phyloP scores from a whole-genome alignment of 2,329 filamentous ascomycete species.

The Arthroderma sp. region DNA sequence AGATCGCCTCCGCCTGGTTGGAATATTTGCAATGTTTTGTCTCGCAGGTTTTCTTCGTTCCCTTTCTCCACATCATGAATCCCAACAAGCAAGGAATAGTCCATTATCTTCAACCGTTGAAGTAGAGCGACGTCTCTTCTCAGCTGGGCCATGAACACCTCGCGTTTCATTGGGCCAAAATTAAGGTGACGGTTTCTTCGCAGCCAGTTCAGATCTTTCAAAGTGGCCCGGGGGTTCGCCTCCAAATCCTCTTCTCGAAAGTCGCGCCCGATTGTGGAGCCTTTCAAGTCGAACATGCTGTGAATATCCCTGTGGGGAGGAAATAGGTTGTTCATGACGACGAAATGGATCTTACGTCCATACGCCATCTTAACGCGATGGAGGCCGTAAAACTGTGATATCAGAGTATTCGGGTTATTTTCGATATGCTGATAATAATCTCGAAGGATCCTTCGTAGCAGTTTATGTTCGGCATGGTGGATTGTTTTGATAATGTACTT shows the following conservation, averaged over 20 bases:
- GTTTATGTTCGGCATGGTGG: conserved; percentile 65
- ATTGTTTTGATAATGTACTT: conserved; percentile 99
- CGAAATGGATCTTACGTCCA: conserved; percentile 96
- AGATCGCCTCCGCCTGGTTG: conserved; percentile 66
- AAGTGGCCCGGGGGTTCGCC: conserved; percentile 77
- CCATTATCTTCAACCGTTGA: conserved; percentile 90
- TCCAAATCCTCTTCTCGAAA: conserved; percentile 78
- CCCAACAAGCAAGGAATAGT: conserved; percentile 89
- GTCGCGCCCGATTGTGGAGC: conserved; percentile 85
- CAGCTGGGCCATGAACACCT: conserved; percentile 78
- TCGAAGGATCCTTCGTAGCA: conserved; percentile 42
- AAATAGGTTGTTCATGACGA: conserved; percentile 99
- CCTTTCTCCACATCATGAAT: conserved; percentile 83
- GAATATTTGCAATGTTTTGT: conserved; percentile 87
- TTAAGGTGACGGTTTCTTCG: conserved; percentile 73
- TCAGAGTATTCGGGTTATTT: conserved; percentile 86
- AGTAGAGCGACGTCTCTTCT: conserved; percentile 74
- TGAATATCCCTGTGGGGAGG: conserved; percentile 96
- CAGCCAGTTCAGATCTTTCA: conserved; percentile 97
- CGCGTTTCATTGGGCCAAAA: conserved; percentile 77
- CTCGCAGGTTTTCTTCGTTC: conserved; percentile 84
- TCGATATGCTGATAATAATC: conserved; percentile 91
- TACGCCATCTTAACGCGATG: conserved; percentile 98
- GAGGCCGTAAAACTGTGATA: conserved; percentile 94
- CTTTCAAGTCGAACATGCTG: conserved; percentile 91